These are phyloP conservation scores for Picea abies DNA, from an alignment of 83 land plant species.

Conservation along the genomic window DNA sequence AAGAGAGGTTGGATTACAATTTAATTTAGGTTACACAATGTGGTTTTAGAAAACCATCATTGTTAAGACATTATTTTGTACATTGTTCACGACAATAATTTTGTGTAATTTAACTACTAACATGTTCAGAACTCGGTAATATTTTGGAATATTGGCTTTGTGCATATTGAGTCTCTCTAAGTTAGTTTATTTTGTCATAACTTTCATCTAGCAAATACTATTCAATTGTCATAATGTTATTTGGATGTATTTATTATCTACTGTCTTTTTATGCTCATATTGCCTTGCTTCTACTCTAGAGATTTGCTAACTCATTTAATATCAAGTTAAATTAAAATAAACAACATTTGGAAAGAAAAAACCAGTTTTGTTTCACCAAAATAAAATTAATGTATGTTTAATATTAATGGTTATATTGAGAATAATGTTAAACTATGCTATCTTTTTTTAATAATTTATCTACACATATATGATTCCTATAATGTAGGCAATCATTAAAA, in stretches of 20 bases:
- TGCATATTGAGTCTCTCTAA: neutral
- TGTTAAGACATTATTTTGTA: neutral
- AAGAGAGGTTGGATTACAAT: neutral
- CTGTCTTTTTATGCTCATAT: neutral
- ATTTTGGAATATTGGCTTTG: neutral
- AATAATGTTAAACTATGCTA: too few relatives aligned
- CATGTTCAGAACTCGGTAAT: neutral
- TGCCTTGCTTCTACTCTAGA: neutral
- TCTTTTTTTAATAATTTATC: too few relatives aligned
- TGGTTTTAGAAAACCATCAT: neutral
- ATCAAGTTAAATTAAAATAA: neutral
- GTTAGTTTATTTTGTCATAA: neutral
- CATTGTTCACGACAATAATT: neutral
- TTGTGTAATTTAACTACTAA: neutral
- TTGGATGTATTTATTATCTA: too few relatives aligned
- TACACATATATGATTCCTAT: too few relatives aligned
- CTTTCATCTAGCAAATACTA: neutral
- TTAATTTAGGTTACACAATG: neutral
- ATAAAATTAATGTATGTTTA: too few relatives aligned
- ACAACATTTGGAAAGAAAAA: too few relatives aligned
- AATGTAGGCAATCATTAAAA: too few relatives aligned
- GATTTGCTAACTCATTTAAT: neutral
- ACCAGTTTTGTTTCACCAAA: too few relatives aligned
- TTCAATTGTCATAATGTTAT: too few relatives aligned
- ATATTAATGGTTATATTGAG: too few relatives aligned